A percentile compares a stretch with the other conserved stretches of the same genome.
Conservation (phyloP, 2,329 filamentous ascomycete genomes). For the Pestalotiopsis fici region DNA sequence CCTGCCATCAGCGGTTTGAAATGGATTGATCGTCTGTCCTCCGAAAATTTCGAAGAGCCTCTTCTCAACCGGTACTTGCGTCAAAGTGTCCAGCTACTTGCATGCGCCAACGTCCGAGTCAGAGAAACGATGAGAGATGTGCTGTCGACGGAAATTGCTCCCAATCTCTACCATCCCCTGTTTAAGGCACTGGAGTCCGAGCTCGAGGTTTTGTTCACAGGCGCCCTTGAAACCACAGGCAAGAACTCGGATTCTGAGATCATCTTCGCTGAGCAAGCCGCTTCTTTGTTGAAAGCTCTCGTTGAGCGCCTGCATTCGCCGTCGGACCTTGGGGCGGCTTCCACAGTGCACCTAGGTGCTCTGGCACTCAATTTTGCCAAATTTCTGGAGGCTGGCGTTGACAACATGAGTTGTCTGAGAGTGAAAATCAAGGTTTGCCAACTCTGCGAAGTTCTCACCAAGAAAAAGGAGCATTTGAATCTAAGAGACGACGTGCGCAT, state of each 20-base stretch:
- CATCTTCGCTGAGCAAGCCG: conserved; percentile 68
- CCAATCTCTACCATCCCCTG: conserved; percentile 60
- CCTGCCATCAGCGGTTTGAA: conserved; percentile 55
- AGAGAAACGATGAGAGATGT: conserved; percentile 69
- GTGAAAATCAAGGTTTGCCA: conserved; percentile 73
- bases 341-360: conserved; percentile 64
- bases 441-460: conserved; percentile 64
- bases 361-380: conserved; percentile 68
- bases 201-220: conserved; percentile 63
- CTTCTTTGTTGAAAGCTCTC: conserved; percentile 62
- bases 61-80: conserved; percentile 61
- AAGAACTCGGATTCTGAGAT: conserved; percentile 61
- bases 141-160: conserved; percentile 64
- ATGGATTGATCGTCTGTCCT: conserved; percentile 65
- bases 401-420: conserved; percentile 56
- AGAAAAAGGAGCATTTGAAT: conserved; percentile 68
- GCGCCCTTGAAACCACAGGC: conserved; percentile 50
- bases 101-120: conserved; percentile 64
- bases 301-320: conserved; percentile 66
- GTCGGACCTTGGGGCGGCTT: conserved; percentile 61
- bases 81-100: conserved; percentile 65
- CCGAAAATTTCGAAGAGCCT: conserved; percentile 62
- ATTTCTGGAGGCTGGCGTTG: conserved; percentile 60
- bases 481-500: conserved; percentile 69
- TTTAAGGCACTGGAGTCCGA: conserved; percentile 68